A percentile compares a stretch with the other conserved stretches of the same genome.
These are phyloP conservation scores for Chaetomium strumarium DNA, from an alignment of 2,329 filamentous ascomycete genomes.

Conservation along the genomic window DNA sequence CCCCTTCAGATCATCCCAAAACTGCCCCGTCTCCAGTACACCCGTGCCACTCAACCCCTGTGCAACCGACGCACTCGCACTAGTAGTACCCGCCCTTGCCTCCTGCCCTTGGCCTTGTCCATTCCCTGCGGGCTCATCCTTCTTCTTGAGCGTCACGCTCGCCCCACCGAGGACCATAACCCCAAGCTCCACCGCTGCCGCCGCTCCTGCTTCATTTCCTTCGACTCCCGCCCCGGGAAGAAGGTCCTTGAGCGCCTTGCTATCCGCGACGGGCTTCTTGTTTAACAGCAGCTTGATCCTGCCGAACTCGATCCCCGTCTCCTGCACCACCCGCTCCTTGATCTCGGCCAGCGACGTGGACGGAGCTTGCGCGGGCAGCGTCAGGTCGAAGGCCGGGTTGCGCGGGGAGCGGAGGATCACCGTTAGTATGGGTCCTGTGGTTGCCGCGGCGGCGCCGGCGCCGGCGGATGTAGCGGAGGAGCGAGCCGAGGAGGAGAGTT, in stretches of 20 bases:
- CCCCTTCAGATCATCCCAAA: slow-evolving; percentile 80
- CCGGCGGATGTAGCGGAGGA: neutral
- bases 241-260: slow-evolving; percentile 70
- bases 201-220: slow-evolving; percentile 36
- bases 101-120: slow-evolving; percentile 17
- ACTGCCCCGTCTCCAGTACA: slow-evolving; percentile 63
- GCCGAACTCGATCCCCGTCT: slow-evolving; percentile 58
- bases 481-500: slow-evolving; percentile 7
- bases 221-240: slow-evolving; percentile 35
- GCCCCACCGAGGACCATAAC: slow-evolving; percentile 81
- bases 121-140: slow-evolving; percentile 10
- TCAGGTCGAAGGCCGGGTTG: slow-evolving; percentile 61
- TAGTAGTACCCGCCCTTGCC: slow-evolving; percentile 31
- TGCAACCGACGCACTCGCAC: slow-evolving; percentile 37
- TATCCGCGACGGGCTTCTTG: slow-evolving; percentile 78
- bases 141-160: slow-evolving; percentile 25
- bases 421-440: neutral
- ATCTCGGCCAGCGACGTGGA: slow-evolving; percentile 74
- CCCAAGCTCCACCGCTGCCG: slow-evolving; percentile 61
- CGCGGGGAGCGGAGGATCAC: slow-evolving; percentile 48
- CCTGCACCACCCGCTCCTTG: slow-evolving; percentile 60
- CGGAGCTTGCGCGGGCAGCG: slow-evolving; percentile 55
- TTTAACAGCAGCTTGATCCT: slow-evolving; percentile 83
- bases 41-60: slow-evolving; percentile 51
- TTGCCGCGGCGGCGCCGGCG: neutral